Evolutionary conservation across 2,329 filamentous ascomycete genomes (phyloP).

Genomic region (Penicillium vulpinum): DNA sequence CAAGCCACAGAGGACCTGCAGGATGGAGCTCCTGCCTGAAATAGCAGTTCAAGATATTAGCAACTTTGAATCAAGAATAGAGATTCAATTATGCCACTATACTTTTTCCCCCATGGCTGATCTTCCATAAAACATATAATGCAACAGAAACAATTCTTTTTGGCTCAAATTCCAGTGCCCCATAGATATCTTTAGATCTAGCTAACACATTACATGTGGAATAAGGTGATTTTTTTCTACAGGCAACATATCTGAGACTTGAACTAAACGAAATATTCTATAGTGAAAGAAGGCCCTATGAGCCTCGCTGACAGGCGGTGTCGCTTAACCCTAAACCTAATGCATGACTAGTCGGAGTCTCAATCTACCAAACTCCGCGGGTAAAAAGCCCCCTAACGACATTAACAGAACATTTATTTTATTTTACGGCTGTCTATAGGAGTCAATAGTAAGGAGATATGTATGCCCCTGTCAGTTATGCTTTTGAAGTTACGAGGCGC

Average conservation of each 20-base stretch:
- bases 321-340: conserved; percentile 1
- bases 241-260: neutral
- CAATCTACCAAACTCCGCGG: conserved; percentile 2
- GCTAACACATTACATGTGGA: too few species aligned
- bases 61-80: neutral
- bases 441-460: neutral
- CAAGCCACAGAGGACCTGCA: conserved; percentile 3
- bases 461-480: neutral
- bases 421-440: neutral
- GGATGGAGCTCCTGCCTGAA: conserved; percentile 5
- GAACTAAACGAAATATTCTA: neutral
- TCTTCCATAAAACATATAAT: too few species aligned
- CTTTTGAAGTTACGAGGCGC: neutral
- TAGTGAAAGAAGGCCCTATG: neutral
- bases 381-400: neutral
- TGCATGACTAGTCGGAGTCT: neutral
- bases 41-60: neutral
- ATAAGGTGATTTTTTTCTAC: neutral
- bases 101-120: too few species aligned
- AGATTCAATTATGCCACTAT: neutral
- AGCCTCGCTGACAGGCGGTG: neutral
- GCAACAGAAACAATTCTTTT: neutral
- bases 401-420: neutral
- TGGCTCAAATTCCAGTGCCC: too few species aligned
- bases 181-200: neutral